Evolutionary conservation across 202 grass and related monocot species (phyloP), one percentile per base, ranked within the genome.

Genomic region (Miscanthus sacchariflorus): DNA sequence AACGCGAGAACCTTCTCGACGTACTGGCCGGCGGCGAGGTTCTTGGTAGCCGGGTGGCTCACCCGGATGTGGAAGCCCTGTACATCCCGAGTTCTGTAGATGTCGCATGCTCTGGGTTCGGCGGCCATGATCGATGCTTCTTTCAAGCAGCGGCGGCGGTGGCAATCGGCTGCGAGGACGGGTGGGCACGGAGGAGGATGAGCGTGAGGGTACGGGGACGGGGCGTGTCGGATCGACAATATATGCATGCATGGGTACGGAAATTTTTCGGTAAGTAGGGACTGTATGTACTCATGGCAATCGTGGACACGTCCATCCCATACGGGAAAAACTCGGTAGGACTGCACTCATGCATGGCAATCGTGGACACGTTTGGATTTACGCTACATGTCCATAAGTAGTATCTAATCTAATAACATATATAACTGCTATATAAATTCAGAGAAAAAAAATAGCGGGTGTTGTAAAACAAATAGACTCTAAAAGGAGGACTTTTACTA

Each of bases 11-110:
- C n/a, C 39, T 21, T n/a, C 27, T 15, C 24, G 40, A 14, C 39
- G 13, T 0, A 0, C 4, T 8, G 0, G 5, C 5, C 1, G 3
- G 15, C 14, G 5, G 38, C 4, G 21, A 6, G 8, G 9, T 54
- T 64, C 44, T 27, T 36, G 1, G 13, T 38, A 4, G 21, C 36
- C 33, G 44, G 27, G 64, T 69, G 5, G 1, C 30, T 54, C 39
- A 85, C 14, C 17, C 30, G 63, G 2, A 78, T 6, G 4, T 70
- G 64, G 64, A 85, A 77, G 63, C 7, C 2, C 64, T 48, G 15
- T 5, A 5, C 49, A 5, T 21, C 74, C 68, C 23, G 18, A 3
- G 5, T 54, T 14, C 1, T 8, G 64, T 56, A 17, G 6, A 70
- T 19, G 66, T 30, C 13, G 6, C 45, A 43, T 14, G 21, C 4